These are phyloP conservation scores for Ocimum tenuiflorum DNA, from an alignment of 257 asterid genomes.

Conservation along the genomic window DNA sequence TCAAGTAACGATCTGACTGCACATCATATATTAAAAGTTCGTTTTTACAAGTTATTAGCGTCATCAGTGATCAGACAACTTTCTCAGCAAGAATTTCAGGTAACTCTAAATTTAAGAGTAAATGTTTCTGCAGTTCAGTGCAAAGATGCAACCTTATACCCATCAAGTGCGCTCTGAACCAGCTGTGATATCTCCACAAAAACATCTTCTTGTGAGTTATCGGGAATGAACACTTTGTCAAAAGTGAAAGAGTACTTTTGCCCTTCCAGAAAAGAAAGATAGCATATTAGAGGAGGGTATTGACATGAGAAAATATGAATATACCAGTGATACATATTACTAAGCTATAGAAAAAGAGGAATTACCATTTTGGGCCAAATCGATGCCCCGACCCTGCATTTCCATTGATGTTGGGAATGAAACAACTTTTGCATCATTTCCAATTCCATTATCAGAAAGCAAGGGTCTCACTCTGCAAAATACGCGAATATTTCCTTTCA, in stretches of 20 bases:
- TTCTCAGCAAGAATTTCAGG: neutral
- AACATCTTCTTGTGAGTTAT: conserved; percentile 77
- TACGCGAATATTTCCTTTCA: conserved; percentile 90
- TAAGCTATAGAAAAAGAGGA: neutral
- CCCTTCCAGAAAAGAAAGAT: conserved; percentile 34
- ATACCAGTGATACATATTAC: neutral
- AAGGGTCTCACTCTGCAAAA: conserved; percentile 92
- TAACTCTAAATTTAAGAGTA: neutral
- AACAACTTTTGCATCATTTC: conserved; percentile 52
- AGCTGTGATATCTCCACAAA: conserved; percentile 95
- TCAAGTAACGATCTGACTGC: neutral
- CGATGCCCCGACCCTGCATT: conserved; percentile 69
- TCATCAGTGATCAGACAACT: neutral
- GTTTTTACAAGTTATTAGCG: neutral
- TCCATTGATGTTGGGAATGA: conserved; percentile 74
- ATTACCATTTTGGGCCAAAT: conserved; percentile 67
- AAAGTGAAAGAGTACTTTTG: conserved; percentile 76
- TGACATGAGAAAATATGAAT: neutral
- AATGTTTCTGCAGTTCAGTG: neutral
- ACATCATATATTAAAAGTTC: neutral
- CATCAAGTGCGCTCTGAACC: conserved; percentile 98
- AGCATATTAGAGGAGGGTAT: neutral
- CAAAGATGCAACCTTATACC: conserved; percentile 64
- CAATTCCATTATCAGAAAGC: conserved; percentile 63
- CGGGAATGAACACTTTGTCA: conserved; percentile 84